Evolutionary conservation across 352 stramenopile genomes (phyloP).

Genomic region (Thalassiosira livingstoniorum): DNA sequence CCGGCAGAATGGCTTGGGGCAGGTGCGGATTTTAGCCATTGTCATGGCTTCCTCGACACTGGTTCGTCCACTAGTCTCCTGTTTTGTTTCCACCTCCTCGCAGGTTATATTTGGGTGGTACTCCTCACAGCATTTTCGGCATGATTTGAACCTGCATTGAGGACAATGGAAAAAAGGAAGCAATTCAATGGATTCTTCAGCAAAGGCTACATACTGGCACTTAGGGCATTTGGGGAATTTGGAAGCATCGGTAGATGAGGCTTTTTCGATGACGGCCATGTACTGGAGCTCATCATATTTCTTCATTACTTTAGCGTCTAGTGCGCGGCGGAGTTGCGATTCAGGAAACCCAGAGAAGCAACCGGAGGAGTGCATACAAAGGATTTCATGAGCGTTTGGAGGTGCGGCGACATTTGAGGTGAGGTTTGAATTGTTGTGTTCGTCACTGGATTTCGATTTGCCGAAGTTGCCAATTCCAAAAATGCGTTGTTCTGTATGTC

Average conservation of each 20-base stretch:
- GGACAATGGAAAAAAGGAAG: slow-evolving; percentile 70
- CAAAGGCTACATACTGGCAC: slow-evolving; percentile 49
- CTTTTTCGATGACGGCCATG: slow-evolving; percentile 60
- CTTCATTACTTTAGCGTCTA: slow-evolving; percentile 69
- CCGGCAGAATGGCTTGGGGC: slow-evolving; percentile 31
- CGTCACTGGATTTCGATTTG: slow-evolving; percentile 13
- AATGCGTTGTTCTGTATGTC: slow-evolving; percentile 71
- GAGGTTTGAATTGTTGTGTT: slow-evolving; percentile 1
- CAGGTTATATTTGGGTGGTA: slow-evolving; percentile 34
- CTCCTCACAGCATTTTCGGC: slow-evolving; percentile 73
- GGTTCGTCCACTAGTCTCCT: slow-evolving; percentile 62
- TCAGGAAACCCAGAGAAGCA: slow-evolving; percentile 73
- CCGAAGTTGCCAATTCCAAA: slow-evolving; percentile 78
- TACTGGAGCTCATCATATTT: slow-evolving; percentile 83
- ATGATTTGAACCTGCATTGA: slow-evolving; percentile 77
- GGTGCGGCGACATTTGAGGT: too few species aligned
- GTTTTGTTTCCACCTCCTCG: slow-evolving; percentile 69
- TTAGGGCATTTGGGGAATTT: slow-evolving; percentile 55
- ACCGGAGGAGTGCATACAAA: slow-evolving; percentile 71
- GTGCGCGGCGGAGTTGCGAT: slow-evolving; percentile 60
- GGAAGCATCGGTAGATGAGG: slow-evolving; percentile 52
- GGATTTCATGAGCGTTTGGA: slow-evolving; percentile 67
- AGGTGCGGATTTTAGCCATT: slow-evolving; percentile 33
- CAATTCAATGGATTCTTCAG: slow-evolving; percentile 41
- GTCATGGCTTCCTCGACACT: slow-evolving; percentile 81